Evolutionary conservation across 2,329 filamentous ascomycete species (phyloP).

Genomic region (Chalaropsis thielavioides): DNA sequence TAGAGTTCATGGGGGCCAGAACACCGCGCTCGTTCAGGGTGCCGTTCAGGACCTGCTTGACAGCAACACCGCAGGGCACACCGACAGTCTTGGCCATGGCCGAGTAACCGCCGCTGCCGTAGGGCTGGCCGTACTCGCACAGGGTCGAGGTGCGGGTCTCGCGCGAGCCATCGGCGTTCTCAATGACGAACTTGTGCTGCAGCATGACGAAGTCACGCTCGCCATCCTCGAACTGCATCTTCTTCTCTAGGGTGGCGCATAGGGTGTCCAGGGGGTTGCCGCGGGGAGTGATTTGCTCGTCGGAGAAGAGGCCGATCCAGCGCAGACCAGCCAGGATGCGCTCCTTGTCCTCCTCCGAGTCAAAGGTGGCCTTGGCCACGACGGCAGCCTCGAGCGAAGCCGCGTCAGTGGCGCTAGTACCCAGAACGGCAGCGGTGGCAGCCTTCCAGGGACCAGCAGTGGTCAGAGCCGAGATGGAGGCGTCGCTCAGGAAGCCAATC

Average conservation of each 20-base stretch:
- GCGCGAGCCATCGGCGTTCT: conserved; percentile 62
- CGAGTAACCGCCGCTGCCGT: conserved; percentile 61
- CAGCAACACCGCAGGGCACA: conserved; percentile 49
- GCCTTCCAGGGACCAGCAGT: conserved; percentile 66
- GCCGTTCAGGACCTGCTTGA: conserved; percentile 63
- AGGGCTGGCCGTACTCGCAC: conserved; percentile 64
- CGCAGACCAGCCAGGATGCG: conserved; percentile 56
- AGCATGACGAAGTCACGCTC: conserved; percentile 76
- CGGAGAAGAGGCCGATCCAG: conserved; percentile 57
- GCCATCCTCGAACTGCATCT: conserved; percentile 72
- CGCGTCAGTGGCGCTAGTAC: conserved; percentile 49
- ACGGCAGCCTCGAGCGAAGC: conserved; percentile 61
- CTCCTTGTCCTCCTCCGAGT: conserved; percentile 44
- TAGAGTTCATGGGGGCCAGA: conserved; percentile 59
- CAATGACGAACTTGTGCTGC: conserved; percentile 72
- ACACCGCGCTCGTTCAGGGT: conserved; percentile 59
- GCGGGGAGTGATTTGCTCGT: conserved; percentile 52
- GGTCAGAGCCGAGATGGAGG: conserved; percentile 49
- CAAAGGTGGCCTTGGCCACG: conserved; percentile 59
- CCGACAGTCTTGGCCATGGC: conserved; percentile 77
- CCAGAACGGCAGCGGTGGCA: conserved; percentile 63
- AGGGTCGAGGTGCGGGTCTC: conserved; percentile 72
- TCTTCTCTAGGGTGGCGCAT: conserved; percentile 74
- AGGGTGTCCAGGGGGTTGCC: conserved; percentile 82
- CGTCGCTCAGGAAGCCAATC: conserved; percentile 73